A percentile compares a stretch with the other conserved stretches of the same genome.
Evolutionary conservation across 2,329 filamentous ascomycete species (phyloP).

Genomic region (Fusarium penzigii): DNA sequence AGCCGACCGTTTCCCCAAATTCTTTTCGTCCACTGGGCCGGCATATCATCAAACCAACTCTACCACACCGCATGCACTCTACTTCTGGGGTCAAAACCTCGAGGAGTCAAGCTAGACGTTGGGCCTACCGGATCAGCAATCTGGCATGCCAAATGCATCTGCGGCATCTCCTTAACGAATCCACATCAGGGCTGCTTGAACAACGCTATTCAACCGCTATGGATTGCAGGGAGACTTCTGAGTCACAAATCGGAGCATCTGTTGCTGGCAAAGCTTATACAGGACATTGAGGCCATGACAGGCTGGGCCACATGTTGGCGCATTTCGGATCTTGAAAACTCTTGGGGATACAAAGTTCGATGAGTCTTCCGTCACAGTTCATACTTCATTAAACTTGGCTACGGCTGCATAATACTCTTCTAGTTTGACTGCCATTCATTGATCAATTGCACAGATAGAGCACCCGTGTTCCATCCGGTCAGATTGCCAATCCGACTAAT

Average conservation of each 20-base stretch:
- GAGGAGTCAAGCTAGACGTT: constrained; percentile 23
- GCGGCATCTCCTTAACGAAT: constrained; percentile 57
- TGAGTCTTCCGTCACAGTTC: constrained; percentile 6
- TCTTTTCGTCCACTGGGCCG: constrained; percentile 54
- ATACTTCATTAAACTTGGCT: constrained; percentile 1
- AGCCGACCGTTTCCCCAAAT: constrained; percentile 51
- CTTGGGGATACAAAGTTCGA: constrained; percentile 40
- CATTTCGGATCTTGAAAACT: constrained; percentile 50
- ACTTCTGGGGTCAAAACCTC: constrained; percentile 47
- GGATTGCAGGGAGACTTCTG: constrained; percentile 55
- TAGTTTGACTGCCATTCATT: constrained; percentile 31
- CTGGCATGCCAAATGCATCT: constrained; percentile 58
- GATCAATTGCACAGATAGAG: constrained; percentile 26
- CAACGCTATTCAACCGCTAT: constrained; percentile 59
- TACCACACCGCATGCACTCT: constrained; percentile 58
- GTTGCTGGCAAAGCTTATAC: constrained; percentile 44
- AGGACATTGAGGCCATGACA: constrained; percentile 51
- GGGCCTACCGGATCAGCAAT: constrained; percentile 41
- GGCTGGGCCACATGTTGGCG: constrained; percentile 57
- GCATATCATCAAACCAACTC: constrained; percentile 58
- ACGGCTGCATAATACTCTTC: not conserved
- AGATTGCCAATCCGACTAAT: constrained; percentile 39
- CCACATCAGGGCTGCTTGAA: constrained; percentile 56
- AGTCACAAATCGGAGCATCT: constrained; percentile 49
- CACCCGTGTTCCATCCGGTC: constrained; percentile 43